These are phyloP conservation scores for Candida loeiensis DNA, from an alignment of 805 yeast species.

Conservation along the genomic window DNA sequence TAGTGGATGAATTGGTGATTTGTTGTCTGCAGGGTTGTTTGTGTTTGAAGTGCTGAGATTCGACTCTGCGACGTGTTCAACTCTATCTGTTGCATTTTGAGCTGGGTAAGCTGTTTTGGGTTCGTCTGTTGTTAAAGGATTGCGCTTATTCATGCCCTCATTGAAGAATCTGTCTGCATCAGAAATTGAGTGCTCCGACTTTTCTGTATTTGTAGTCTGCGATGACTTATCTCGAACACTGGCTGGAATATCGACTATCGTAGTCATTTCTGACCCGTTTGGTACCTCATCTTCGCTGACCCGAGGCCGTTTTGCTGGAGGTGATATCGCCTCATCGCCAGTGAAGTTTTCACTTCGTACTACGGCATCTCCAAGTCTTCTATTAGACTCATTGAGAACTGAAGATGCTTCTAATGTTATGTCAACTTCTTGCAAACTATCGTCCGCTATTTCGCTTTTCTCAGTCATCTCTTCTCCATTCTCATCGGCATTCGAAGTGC, in stretches of 20 bases:
- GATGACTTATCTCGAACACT: slow-evolving; percentile 1
- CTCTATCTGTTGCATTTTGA: not conserved
- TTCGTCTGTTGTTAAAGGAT: not conserved
- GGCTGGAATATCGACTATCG: not conserved
- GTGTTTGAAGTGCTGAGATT: too few species aligned
- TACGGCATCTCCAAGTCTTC: not conserved
- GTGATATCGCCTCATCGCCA: not conserved
- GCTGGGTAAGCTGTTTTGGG: too few species aligned
- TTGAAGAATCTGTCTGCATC: slow-evolving; percentile 7
- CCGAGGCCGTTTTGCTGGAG: not conserved
- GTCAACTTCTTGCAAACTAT: too few species aligned
- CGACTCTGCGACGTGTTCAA: too few species aligned
- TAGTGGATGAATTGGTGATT: too few species aligned
- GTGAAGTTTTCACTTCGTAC: not conserved
- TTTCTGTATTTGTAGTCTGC: not conserved
- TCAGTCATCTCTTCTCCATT: not conserved
- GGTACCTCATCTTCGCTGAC: not conserved
- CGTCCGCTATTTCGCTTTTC: not conserved
- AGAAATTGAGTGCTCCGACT: slow-evolving; percentile 2
- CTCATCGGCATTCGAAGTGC: not conserved
- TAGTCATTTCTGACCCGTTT: too few species aligned
- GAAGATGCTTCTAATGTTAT: too few species aligned
- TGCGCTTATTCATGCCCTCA: slow-evolving; percentile 3
- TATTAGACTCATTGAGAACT: too few species aligned
- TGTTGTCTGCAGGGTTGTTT: too few species aligned